Evolutionary conservation across 2,329 filamentous ascomycete species (phyloP).

Genomic region (Atkinsonella texensis): DNA sequence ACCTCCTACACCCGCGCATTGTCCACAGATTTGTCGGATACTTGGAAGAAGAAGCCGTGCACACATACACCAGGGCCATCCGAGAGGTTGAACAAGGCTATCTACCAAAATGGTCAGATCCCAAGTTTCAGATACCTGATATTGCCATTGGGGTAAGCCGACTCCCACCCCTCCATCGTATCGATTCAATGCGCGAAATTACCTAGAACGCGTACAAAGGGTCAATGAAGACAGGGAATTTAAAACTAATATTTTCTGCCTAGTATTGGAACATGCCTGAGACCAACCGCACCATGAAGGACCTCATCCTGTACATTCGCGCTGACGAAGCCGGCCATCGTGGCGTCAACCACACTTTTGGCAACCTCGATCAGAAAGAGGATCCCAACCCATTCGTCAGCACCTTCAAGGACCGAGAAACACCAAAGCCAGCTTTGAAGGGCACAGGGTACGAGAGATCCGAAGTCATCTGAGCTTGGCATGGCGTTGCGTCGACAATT

Average conservation of each 20-base stretch:
- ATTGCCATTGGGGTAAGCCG: constrained; percentile 56
- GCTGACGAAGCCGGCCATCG: constrained; percentile 84
- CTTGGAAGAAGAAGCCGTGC: constrained; percentile 90
- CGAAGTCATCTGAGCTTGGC: constrained; percentile 52
- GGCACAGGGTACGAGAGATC: constrained; percentile 70
- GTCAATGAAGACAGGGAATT: background rate
- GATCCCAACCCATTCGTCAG: constrained; percentile 91
- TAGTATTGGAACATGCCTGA: constrained; percentile 91
- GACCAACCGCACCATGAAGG: constrained; percentile 67
- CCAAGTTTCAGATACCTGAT: constrained; percentile 64
- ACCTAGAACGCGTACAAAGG: too few species aligned
- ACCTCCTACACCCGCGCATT: constrained; percentile 74
- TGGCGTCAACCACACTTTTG: constrained; percentile 91
- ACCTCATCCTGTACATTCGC: constrained; percentile 77
- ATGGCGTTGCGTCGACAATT: background rate
- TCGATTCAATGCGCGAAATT: background rate
- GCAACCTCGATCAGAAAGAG: constrained; percentile 70
- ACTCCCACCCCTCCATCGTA: background rate
- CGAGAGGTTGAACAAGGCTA: constrained; percentile 76
- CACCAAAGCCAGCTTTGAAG: constrained; percentile 54
- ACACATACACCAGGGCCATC: constrained; percentile 87
- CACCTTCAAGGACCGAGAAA: constrained; percentile 58
- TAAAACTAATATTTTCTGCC: background rate
- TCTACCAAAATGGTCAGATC: constrained; percentile 65
- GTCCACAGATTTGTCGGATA: constrained; percentile 96